Evolutionary conservation across 1,284 basidiomycete species (phyloP).

Genomic region (Apiotrichum siamense): DNA sequence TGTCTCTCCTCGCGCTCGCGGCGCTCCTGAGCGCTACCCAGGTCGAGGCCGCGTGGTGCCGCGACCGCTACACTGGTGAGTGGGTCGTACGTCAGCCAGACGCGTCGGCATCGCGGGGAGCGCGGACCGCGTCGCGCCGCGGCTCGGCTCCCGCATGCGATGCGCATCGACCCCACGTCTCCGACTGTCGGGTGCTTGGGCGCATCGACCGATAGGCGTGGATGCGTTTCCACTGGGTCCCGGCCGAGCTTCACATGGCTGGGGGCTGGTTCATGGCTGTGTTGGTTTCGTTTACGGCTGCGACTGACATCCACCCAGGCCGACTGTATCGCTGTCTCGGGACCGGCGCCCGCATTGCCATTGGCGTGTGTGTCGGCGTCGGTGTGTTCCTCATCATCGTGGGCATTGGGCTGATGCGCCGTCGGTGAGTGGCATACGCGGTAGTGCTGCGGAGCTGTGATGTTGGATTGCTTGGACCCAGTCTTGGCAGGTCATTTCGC

Average conservation of each 20-base stretch:
- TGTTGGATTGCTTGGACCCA: no score
- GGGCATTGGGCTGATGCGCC: slow-evolving; percentile 28
- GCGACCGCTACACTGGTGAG: not conserved
- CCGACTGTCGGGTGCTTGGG: no score
- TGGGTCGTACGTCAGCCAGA: not conserved
- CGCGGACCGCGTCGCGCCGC: no score
- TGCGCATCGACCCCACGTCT: no score
- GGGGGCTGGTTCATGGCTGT: not conserved
- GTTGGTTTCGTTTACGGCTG: not conserved
- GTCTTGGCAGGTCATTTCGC: no score
- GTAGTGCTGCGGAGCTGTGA: no score
- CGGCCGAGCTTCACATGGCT: not conserved
- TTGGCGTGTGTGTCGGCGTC: slow-evolving; percentile 40
- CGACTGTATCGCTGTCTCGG: slow-evolving; percentile 21
- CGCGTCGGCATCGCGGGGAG: no score
- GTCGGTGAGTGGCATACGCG: slow-evolving; percentile 30
- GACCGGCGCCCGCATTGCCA: slow-evolving; percentile 39
- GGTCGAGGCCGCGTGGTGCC: not conserved
- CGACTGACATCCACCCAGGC: no score
- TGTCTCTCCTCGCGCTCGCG: not conserved
- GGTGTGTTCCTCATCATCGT: slow-evolving; percentile 32
- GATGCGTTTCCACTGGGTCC: not conserved
- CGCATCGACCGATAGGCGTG: not conserved
- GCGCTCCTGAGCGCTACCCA: not conserved
- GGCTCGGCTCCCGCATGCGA: no score